A percentile compares a stretch with the other conserved stretches of the same genome.
phyloP scores from a whole-genome alignment of 106 monocot species.

The Allium cepa region DNA sequence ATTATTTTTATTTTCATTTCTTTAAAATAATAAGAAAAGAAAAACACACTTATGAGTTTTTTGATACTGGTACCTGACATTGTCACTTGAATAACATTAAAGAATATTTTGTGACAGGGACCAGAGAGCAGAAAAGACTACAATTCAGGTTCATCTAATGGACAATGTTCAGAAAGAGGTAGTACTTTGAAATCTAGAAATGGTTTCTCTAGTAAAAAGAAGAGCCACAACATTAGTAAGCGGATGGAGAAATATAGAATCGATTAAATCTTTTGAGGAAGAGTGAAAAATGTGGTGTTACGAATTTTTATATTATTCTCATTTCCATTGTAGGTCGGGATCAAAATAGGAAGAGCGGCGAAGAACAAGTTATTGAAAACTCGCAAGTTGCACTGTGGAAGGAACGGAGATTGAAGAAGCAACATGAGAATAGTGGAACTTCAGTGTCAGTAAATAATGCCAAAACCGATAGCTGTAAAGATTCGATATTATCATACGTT shows the following conservation, averaged over 20 bases:
- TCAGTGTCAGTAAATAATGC: conserved; percentile 2
- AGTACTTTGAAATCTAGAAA: background rate
- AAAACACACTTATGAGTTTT: too few relatives aligned
- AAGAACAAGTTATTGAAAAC: background rate
- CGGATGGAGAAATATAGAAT: background rate
- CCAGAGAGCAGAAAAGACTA: background rate
- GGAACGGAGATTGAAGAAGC: conserved; percentile 2
- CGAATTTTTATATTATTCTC: background rate
- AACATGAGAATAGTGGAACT: background rate
- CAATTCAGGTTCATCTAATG: conserved; percentile 1
- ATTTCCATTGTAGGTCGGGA: conserved; percentile 7
- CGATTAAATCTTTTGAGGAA: background rate
- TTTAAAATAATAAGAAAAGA: too few relatives aligned
- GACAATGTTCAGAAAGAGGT: conserved; percentile 2
- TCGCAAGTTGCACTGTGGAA: conserved; percentile 7
- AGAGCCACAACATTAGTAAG: conserved; percentile 5
- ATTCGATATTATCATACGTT: conserved; percentile 8
- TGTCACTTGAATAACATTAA: background rate
- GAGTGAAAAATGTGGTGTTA: background rate
- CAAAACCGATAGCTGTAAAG: conserved; percentile 5
- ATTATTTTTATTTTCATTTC: too few relatives aligned
- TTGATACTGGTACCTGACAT: too few relatives aligned
- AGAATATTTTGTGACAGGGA: background rate
- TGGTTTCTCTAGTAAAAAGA: background rate
- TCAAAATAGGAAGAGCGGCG: conserved; percentile 5